phyloP scores from a whole-genome alignment of 2,329 filamentous ascomycete species.

The Ophiocordyceps robertsii region DNA sequence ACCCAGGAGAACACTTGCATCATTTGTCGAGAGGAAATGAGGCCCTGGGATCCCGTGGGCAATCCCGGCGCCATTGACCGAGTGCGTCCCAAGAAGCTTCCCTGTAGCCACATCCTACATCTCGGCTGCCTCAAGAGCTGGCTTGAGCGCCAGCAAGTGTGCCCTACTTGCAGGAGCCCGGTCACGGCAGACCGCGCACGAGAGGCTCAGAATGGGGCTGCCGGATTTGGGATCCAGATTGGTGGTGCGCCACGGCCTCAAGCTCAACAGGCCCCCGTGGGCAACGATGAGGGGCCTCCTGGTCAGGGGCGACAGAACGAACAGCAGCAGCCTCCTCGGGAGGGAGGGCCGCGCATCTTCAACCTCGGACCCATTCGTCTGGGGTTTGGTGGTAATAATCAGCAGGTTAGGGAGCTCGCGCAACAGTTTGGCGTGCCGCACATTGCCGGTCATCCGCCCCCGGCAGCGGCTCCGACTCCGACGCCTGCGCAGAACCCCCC shows the following conservation, averaged over 20 bases:
- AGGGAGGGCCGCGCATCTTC: constrained; percentile 43
- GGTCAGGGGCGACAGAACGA: constrained; percentile 5
- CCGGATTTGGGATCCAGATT: constrained; percentile 17
- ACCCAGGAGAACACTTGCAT: constrained; percentile 86
- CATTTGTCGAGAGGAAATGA: constrained; percentile 95
- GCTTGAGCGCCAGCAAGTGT: constrained; percentile 94
- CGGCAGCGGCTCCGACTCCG: constrained; percentile 5
- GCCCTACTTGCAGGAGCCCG: constrained; percentile 80
- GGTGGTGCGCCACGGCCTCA: constrained; percentile 9
- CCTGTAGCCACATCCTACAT: constrained; percentile 90
- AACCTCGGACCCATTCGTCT: constrained; percentile 64
- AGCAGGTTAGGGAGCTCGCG: constrained; percentile 53
- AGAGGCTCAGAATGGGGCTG: constrained; percentile 12
- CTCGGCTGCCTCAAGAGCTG: constrained; percentile 91
- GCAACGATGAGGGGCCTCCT: constrained; percentile 4
- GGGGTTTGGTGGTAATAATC: constrained; percentile 60
- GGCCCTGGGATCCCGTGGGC: constrained; percentile 50
- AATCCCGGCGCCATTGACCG: constrained; percentile 65
- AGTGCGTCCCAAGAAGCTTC: constrained; percentile 83
- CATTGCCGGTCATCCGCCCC: constrained; percentile 10
- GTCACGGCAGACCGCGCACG: constrained; percentile 34
- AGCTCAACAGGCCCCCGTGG: constrained; percentile 2
- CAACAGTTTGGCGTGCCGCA: constrained; percentile 42
- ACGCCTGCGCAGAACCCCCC: constrained; percentile 7
- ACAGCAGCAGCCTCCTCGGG: constrained; percentile 7